Conservation (phyloP, 306 rosid genomes). For the Cercis canadensis region DNA sequence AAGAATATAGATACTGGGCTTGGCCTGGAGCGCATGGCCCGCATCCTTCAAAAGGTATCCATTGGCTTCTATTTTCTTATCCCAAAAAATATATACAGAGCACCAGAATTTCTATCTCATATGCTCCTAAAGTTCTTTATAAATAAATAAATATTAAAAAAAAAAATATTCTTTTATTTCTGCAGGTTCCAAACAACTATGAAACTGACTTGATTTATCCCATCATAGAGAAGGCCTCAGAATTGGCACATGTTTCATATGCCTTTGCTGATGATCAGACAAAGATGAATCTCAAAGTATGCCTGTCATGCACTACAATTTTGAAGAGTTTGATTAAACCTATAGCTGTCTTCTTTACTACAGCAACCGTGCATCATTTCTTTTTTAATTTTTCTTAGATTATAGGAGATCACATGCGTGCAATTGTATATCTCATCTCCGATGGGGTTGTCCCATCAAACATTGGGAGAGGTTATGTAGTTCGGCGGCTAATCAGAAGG, state of each 20-base stretch:
- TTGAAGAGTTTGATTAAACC: slow-evolving; percentile 31
- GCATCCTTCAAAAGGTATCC: slow-evolving; percentile 88
- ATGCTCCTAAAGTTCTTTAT: slow-evolving; percentile 31
- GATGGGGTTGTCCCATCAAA: slow-evolving; percentile 95
- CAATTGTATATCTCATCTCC: slow-evolving; percentile 88
- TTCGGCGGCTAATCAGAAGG: slow-evolving; percentile 92
- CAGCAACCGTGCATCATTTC: slow-evolving; percentile 19
- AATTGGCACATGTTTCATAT: slow-evolving; percentile 77
- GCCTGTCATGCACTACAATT: slow-evolving; percentile 33
- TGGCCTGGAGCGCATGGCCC: slow-evolving; percentile 94
- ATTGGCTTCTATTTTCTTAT: slow-evolving; percentile 29
- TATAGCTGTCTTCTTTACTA: slow-evolving; percentile 5
- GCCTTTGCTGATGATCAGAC: slow-evolving; percentile 65
- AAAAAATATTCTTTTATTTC: slow-evolving; percentile 24
- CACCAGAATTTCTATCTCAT: slow-evolving; percentile 23
- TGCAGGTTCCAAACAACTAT: slow-evolving; percentile 93
- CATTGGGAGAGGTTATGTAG: slow-evolving; percentile 91
- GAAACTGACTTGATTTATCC: slow-evolving; percentile 98
- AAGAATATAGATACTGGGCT: slow-evolving; percentile 96
- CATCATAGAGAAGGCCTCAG: slow-evolving; percentile 77
- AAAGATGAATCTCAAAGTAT: slow-evolving; percentile 76
- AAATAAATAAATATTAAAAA: background rate
- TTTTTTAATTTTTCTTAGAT: slow-evolving; percentile 54
- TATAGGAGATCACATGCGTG: slow-evolving; percentile 97
- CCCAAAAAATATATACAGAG: background rate